Percentiles rank a stretch among this genome's conserved stretches.
These are phyloP conservation scores for Mycena pura DNA, from an alignment of 768 basidiomycete species.

Conservation along the genomic window DNA sequence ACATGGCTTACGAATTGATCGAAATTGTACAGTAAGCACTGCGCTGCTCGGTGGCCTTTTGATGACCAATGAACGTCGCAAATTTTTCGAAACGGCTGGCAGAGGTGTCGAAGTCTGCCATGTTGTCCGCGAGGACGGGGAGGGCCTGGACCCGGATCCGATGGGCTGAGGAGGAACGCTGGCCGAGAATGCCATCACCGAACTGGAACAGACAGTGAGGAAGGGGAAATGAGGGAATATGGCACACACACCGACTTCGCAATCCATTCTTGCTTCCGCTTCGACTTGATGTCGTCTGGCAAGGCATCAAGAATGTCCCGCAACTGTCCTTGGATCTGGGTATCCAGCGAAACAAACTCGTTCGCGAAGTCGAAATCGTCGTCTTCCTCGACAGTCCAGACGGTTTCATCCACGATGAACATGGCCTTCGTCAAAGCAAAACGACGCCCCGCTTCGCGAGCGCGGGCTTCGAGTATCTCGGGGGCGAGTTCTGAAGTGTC, in stretches of 20 bases:
- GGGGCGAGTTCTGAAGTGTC: neutral
- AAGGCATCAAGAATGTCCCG: neutral
- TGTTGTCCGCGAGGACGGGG: neutral
- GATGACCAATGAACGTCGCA: neutral
- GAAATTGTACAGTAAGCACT: too few relatives aligned
- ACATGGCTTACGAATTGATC: too few relatives aligned
- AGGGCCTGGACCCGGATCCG: neutral
- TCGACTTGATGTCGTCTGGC: neutral
- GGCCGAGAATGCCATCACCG: neutral
- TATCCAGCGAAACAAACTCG: neutral
- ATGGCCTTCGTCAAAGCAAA: neutral
- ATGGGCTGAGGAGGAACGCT: neutral
- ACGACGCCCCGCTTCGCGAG: neutral
- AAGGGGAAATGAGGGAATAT: neutral
- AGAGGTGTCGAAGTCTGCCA: neutral
- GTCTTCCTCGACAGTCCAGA: neutral
- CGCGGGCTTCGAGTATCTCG: neutral
- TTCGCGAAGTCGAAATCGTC: neutral
- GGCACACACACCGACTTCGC: neutral
- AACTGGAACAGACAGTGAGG: neutral
- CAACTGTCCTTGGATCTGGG: neutral
- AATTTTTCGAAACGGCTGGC: neutral
- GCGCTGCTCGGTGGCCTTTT: neutral
- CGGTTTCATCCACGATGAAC: neutral
- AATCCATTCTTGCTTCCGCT: neutral